These are phyloP conservation scores for Leucocoprinus leucothites DNA, from an alignment of 768 basidiomycete species.

Conservation along the genomic window DNA sequence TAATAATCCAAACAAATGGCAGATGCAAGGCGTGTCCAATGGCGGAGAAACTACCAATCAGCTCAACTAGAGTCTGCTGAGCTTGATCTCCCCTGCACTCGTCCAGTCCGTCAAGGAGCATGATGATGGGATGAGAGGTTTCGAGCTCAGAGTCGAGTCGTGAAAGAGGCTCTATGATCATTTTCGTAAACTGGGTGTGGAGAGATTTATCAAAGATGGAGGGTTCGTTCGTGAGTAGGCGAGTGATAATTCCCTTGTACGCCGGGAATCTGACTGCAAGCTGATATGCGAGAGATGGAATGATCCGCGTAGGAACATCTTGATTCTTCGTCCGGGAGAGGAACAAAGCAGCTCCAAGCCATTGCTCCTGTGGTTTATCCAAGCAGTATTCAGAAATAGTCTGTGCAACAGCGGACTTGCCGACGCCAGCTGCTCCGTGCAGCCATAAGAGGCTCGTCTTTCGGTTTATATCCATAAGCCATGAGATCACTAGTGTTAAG, in stretches of 20 bases:
- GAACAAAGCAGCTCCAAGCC: conserved; percentile 9
- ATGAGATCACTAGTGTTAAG: neutral
- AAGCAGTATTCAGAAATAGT: neutral
- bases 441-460: conserved; percentile 2
- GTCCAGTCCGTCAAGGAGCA: neutral
- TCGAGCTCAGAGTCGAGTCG: neutral
- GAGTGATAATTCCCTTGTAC: neutral
- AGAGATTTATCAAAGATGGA: neutral
- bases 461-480: neutral
- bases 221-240: neutral
- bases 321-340: neutral
- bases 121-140: neutral
- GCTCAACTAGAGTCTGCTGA: neutral
- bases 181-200: neutral
- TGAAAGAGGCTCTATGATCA: neutral
- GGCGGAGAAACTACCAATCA: neutral
- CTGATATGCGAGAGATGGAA: neutral
- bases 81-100: neutral
- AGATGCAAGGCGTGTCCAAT: neutral
- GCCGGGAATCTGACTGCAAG: neutral
- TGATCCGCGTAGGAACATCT: neutral
- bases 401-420: conserved; percentile 5
- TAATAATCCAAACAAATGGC: neutral
- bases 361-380: neutral
- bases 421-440: conserved; percentile 5